Evolutionary conservation across 2,329 filamentous ascomycete genomes (phyloP).

Genomic region (Neofusicoccum ribis): DNA sequence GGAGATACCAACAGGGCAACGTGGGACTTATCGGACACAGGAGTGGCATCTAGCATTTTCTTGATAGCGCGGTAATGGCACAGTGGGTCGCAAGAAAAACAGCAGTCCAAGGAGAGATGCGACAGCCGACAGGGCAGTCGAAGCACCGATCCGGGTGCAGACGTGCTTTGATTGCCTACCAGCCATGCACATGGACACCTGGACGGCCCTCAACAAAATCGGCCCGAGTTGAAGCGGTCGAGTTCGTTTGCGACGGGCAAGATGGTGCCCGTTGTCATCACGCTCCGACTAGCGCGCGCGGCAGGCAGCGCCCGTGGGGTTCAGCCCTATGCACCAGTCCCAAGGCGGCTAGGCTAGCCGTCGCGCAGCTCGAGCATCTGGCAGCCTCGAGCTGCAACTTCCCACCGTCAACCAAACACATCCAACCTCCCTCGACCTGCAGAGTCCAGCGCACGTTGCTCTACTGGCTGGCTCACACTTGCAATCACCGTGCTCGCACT

Average conservation of each 20-base stretch:
- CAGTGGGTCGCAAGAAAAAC: background rate
- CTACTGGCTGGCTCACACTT: background rate
- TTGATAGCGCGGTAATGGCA: background rate
- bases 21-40: too few species aligned
- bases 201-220: too few species aligned
- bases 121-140: too few species aligned
- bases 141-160: too few species aligned
- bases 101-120: too few species aligned
- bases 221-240: too few species aligned
- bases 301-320: background rate
- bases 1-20: background rate
- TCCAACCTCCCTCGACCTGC: background rate
- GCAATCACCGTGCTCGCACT: too few species aligned
- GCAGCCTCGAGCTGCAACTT: conserved; percentile 2
- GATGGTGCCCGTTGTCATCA: too few species aligned
- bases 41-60: background rate
- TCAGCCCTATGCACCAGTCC: background rate
- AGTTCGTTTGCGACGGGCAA: too few species aligned
- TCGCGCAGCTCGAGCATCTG: background rate
- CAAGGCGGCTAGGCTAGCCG: conserved; percentile 5
- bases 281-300: background rate
- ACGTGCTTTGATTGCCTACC: too few species aligned
- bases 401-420: background rate
- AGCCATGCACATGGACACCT: too few species aligned
- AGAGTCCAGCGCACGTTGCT: background rate